Evolutionary conservation across 106 monocot genomes (phyloP), one percentile per base, ranked within the genome.

Genomic region (Agapanthus africanus): DNA sequence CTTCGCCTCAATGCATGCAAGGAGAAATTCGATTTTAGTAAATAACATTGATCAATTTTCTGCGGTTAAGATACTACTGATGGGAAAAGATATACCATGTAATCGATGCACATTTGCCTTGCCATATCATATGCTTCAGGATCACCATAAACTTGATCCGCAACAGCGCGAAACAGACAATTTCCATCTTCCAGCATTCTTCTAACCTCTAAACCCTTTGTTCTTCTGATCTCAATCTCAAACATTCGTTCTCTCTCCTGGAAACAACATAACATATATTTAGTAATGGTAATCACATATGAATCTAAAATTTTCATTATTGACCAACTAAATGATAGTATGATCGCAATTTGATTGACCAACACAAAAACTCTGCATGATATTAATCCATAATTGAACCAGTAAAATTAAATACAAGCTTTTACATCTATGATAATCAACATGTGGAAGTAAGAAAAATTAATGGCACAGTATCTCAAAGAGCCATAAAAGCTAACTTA

Each of bases 101-200:
- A 99, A 68, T 99, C 99, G 60, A 99, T 86, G 80, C 93, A 93
- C 89, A 93, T 87, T 72, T 99, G 99, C 66, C 99, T 87, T 31
- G 80, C 83, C 84, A 87, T 62, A 62, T 99, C 99, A 79, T 90
- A 90, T 64, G 76, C 77, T 69, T 99, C 99, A 74, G 99, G 74
- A 68, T 99, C 99, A 70, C 99, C 99, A 83, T 93, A 99, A 41
- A 99, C 93, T 83, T 99, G 93, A 73, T 99, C 99, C 21, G 99
- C 99, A 73, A 99, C 85, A 59, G 99, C 93, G 68, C 99, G 87
- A 68, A 99, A 99, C 18, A 99, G 64, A 63, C 99, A 99, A 73
- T 99, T 99, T 7, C 99, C 99, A 73, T 99, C 99, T 59, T 72
- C 73, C 39, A 77, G 8, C 99, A 99, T 99, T 52, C 79, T 78